These are phyloP conservation scores for Sporobolomyces phaffii DNA, from an alignment of 768 basidiomycete species.

Conservation along the genomic window DNA sequence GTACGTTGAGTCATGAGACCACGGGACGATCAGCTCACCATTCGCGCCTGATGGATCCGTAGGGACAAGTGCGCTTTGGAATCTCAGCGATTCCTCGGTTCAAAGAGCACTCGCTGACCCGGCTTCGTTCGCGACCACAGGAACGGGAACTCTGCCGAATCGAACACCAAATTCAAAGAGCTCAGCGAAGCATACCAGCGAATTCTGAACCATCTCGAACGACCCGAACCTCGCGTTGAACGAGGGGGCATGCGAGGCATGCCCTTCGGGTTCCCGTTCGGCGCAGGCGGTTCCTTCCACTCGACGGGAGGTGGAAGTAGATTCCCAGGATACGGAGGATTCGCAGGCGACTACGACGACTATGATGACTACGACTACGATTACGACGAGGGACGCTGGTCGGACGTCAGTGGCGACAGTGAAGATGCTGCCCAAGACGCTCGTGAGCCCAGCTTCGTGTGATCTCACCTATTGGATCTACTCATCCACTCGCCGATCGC, in stretches of 20 bases:
- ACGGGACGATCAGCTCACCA: not conserved
- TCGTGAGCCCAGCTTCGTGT: too few species aligned
- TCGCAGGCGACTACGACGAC: not conserved
- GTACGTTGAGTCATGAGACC: not conserved
- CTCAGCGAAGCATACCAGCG: constrained; percentile 64
- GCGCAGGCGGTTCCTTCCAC: too few species aligned
- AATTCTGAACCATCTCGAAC: constrained; percentile 57
- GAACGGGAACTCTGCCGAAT: constrained; percentile 56
- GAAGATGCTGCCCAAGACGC: too few species aligned
- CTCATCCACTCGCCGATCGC: too few species aligned
- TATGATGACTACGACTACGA: not conserved
- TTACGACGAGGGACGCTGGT: too few species aligned
- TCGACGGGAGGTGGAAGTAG: too few species aligned
- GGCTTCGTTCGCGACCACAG: constrained; percentile 46
- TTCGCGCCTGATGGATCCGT: not conserved
- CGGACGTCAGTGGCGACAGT: too few species aligned
- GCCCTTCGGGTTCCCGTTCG: not conserved
- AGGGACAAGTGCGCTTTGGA: not conserved
- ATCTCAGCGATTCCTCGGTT: too few species aligned
- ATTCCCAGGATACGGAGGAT: not conserved
- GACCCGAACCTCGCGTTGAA: not conserved
- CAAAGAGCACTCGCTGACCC: too few species aligned
- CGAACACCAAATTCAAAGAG: constrained; percentile 64
- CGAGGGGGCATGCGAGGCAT: too few species aligned
- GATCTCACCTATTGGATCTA: too few species aligned